phyloP scores from a whole-genome alignment of 2,329 filamentous ascomycete genomes.

The Claviceps quebecensis region DNA sequence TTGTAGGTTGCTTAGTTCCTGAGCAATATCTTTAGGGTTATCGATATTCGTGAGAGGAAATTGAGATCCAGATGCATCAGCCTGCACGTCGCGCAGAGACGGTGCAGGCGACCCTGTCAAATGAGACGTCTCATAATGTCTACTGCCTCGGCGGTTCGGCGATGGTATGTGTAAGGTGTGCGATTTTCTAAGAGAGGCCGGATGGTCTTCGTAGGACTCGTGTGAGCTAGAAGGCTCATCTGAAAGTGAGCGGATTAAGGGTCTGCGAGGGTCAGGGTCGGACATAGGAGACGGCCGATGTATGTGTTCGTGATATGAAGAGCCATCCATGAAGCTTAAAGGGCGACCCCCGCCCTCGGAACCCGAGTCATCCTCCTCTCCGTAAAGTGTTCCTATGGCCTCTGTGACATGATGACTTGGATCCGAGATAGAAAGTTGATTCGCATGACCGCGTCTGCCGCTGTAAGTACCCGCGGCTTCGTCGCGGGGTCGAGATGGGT shows the following conservation, averaged over 20 bases:
- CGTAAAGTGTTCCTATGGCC: conserved; percentile 82
- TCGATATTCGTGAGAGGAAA: conserved; percentile 84
- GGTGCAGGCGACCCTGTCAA: conserved; percentile 38
- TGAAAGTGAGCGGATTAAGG: conserved; percentile 31
- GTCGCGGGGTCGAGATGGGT: conserved; percentile 42
- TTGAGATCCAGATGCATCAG: conserved; percentile 47
- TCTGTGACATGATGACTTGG: conserved; percentile 90
- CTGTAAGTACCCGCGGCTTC: conserved; percentile 43
- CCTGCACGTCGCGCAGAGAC: conserved; percentile 39
- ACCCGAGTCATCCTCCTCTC: conserved; percentile 54
- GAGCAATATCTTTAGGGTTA: conserved; percentile 74
- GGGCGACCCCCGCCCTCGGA: conserved; percentile 41
- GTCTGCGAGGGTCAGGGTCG: conserved; percentile 24
- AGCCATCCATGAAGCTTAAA: conserved; percentile 55
- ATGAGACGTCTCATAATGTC: conserved; percentile 27
- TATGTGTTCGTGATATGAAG: conserved; percentile 39
- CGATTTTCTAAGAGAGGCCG: conserved; percentile 24
- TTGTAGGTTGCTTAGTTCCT: conserved; percentile 85
- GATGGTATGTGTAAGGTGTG: conserved; percentile 27
- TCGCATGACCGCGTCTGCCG: conserved; percentile 43
- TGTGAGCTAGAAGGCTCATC: conserved; percentile 23
- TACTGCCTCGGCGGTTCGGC: conserved; percentile 26
- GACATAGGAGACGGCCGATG: conserved; percentile 17
- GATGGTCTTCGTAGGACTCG: conserved; percentile 19
- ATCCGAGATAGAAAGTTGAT: conserved; percentile 60